Conservation (phyloP, 352 stramenopile genomes). For the Blastocystis sp. region DNA sequence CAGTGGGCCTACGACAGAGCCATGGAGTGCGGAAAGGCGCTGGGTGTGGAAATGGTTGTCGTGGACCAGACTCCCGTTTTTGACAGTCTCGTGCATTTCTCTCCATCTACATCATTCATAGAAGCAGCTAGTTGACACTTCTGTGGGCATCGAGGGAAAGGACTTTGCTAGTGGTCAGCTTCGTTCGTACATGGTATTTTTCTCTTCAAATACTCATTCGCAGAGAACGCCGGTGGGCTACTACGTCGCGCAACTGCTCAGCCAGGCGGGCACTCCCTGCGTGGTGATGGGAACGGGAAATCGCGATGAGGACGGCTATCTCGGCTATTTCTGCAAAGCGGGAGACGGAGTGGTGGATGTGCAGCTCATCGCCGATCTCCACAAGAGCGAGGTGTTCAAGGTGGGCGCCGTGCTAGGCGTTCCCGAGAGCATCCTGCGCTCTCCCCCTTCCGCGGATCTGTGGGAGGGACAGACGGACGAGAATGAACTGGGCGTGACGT, state of each 20-base stretch:
- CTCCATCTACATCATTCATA: not conserved
- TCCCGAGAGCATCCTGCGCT: slow-evolving; percentile 52
- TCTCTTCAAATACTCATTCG: slow-evolving; percentile 5
- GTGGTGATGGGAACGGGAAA: slow-evolving; percentile 62
- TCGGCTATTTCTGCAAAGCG: slow-evolving; percentile 69
- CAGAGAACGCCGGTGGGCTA: slow-evolving; percentile 59
- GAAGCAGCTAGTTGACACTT: slow-evolving; percentile 24
- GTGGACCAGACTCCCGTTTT: slow-evolving; percentile 35
- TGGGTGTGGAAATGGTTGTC: slow-evolving; percentile 50
- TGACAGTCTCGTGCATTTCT: slow-evolving; percentile 5
- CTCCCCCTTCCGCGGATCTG: slow-evolving; percentile 65
- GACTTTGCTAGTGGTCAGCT: slow-evolving; percentile 53
- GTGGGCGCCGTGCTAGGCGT: slow-evolving; percentile 41
- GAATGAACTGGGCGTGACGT: slow-evolving; percentile 64
- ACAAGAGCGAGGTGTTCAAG: slow-evolving; percentile 69
- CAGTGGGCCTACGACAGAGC: slow-evolving; percentile 45
- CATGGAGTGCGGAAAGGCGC: slow-evolving; percentile 48
- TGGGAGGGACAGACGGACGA: slow-evolving; percentile 69
- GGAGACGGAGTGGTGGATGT: slow-evolving; percentile 12
- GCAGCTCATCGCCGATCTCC: slow-evolving; percentile 63
- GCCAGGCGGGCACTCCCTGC: slow-evolving; percentile 33
- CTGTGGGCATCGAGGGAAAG: not conserved
- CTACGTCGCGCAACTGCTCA: slow-evolving; percentile 52
- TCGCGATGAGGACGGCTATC: slow-evolving; percentile 51
- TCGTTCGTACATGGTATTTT: slow-evolving; percentile 59